A percentile compares a stretch with the other conserved stretches of the same genome.
These are phyloP conservation scores for Solanum ossicruentum DNA, from an alignment of 257 asterid species.

Conservation along the genomic window DNA sequence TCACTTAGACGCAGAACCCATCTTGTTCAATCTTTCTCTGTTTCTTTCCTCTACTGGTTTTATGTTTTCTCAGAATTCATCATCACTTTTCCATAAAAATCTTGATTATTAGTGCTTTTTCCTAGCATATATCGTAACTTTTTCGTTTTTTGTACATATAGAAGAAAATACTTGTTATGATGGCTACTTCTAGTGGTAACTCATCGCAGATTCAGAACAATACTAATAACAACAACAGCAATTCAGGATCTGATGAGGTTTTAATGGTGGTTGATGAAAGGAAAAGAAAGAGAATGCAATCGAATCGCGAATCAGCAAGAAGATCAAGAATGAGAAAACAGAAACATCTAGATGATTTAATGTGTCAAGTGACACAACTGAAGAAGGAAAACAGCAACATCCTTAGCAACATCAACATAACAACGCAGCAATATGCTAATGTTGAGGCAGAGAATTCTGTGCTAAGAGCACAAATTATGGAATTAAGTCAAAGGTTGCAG, in stretches of 20 bases:
- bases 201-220: constrained; percentile 28
- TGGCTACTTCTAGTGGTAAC: constrained; percentile 64
- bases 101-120: not conserved
- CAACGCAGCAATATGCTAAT: constrained; percentile 30
- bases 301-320: constrained; percentile 91
- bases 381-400: constrained; percentile 43
- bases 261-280: constrained; percentile 34
- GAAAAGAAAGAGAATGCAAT: constrained; percentile 69
- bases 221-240: not conserved
- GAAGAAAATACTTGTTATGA: not conserved
- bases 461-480: constrained; percentile 67
- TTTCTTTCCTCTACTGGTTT: constrained; percentile 94
- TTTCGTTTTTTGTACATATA: not conserved
- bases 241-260: constrained; percentile 35
- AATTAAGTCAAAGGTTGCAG: constrained; percentile 52
- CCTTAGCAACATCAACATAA: constrained; percentile 14
- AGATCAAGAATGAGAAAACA: constrained; percentile 84
- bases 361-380: constrained; percentile 36
- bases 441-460: constrained; percentile 76
- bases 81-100: not conserved
- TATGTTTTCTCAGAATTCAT: constrained; percentile 56
- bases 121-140: not conserved
- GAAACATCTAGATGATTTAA: constrained; percentile 65
- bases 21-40: constrained; percentile 92
- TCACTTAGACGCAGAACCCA: constrained; percentile 59